Evolutionary conservation across 192 early-diverging fungal species (phyloP), one percentile per base, ranked within the genome.

Genomic region (Dissophora globulifera): DNA sequence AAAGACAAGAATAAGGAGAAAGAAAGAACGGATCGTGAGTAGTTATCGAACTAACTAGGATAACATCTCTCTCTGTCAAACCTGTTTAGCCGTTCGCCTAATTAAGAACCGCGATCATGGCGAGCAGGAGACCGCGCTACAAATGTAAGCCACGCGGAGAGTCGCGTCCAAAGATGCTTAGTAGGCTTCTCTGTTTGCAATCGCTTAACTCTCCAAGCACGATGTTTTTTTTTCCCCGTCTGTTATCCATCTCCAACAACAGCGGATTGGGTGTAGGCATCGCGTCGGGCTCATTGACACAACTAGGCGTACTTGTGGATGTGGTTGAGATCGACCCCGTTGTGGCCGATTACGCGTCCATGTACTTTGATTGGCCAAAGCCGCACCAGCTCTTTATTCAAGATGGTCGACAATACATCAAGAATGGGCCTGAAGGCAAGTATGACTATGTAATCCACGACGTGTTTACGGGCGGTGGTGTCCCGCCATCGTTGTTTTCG

Each of bases 401-500:
- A 49, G 94, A 95, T 81, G 95, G 93, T 2, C 83, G 95, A 17
- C 63, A 63, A 29, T 93, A 91, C 61, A 79, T 97, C 22, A 86
- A 93, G 57, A 75, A 81, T 17, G 84, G 85, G 0, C 65, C 52
- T 6, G 33, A 62, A 0, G 49, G 51, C 38, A 78, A 71, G 30
- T 97, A 96, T 78, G 93, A 96, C 70, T 95, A 89, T 75, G 81
- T 97, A 27, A 76, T 95, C 15, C 95, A 96, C 69, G 95, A 97
- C 78, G 93, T 97, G n/a, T 97, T 97, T 69, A 94, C 94, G 0
- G 95, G 95, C 43, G 95, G 95, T 0, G 85, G 87, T 3, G 90
- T 96, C 4, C 90, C 92, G 5, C 72, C 83, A 4, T 43, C 71
- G 2, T 80, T 97, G 69, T 94, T 94, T 68, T 89, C 92, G 7